Base-by-base conservation (phyloP, 2,329 filamentous ascomycete genomes). In the Didymellaceae sp. region DNA sequence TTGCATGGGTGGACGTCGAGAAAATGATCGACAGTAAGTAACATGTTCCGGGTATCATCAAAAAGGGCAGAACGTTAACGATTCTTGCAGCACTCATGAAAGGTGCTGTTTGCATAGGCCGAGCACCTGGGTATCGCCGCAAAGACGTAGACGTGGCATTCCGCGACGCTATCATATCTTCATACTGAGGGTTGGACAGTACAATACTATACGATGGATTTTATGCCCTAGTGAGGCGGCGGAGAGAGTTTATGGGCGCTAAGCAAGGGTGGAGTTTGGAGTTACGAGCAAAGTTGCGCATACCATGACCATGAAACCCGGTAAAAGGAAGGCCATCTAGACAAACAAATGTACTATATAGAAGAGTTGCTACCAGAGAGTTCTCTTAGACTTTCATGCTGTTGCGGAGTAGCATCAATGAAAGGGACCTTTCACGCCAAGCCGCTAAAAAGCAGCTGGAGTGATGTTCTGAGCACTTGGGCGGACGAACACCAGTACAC, bases 11-110 rank as follows among this genome's bases (percentile, higher is more conserved):
- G 40, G 77, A 80, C 57, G 72, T 78, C 2, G 59, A 61, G 16
- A 76, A 72, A 51, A 62, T 80, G 17, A 62, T 78, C 39, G 72
- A 77, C 59, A 73, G 76, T 78, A 53, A 70, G 75, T 70, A 11
- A 7, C 20, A n/a, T 6, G 20, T 14, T 28, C 5, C n/a, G 7
- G 18, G 18, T 14, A 2, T 40, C n/a, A 5, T 4, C 34, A 2
- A 3, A 6, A 13, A 8, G 32, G 18, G 21, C 21, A 13, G n/a
- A 35, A 24, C 43, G 40, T 66, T 76, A 55, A 73, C n/a, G 22
- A 8, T 11, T 5, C 7, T 11, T 32, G 22, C 41, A 76, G 74
- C 67, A 24, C 54, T 76, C 7, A 66, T 73, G 45, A 68, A 67
- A 25, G 63, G 68, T 22, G 69, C 59, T 14, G 68, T 77, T 18